phyloP scores from a whole-genome alignment of 129 eudicot species.

The Flaveria ramosissima region DNA sequence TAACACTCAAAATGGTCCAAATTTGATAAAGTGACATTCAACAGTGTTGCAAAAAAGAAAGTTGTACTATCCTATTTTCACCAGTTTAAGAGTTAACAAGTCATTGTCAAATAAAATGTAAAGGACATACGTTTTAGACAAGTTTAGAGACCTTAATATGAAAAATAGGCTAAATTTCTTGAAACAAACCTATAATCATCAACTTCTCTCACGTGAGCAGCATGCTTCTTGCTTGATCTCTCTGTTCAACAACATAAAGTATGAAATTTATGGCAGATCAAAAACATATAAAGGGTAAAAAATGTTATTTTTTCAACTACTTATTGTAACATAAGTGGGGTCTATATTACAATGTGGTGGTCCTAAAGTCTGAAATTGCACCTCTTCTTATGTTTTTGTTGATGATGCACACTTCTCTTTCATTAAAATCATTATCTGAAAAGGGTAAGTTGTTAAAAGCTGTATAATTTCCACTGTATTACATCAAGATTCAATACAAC shows the following conservation, averaged over 20 bases:
- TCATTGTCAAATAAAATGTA: background rate
- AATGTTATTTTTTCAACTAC: conserved; percentile 3
- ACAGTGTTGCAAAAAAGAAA: too few relatives aligned
- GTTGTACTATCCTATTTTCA: background rate
- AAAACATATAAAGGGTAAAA: conserved; percentile 25
- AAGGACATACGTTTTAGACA: background rate
- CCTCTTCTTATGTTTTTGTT: conserved; percentile 85
- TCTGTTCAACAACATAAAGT: conserved; percentile 42
- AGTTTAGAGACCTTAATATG: background rate
- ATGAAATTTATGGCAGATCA: conserved; percentile 10
- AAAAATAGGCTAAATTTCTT: background rate
- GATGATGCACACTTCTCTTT: conserved; percentile 81
- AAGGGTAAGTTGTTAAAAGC: conserved; percentile 61
- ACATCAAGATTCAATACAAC: conserved; percentile 42
- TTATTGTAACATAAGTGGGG: conserved; percentile 25
- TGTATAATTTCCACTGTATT: conserved; percentile 44
- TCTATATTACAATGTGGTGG: conserved; percentile 43
- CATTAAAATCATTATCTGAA: conserved; percentile 87
- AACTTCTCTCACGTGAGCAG: conserved; percentile 71
- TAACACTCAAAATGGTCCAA: background rate
- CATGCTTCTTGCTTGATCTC: conserved; percentile 48
- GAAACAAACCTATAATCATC: conserved; percentile 64
- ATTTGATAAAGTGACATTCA: background rate
- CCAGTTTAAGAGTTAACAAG: background rate
- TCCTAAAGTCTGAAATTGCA: conserved; percentile 58